A percentile compares a stretch with the other conserved stretches of the same genome.
These are phyloP conservation scores for Camelina laxa DNA, from an alignment of 345 rosid genomes.

Conservation along the genomic window DNA sequence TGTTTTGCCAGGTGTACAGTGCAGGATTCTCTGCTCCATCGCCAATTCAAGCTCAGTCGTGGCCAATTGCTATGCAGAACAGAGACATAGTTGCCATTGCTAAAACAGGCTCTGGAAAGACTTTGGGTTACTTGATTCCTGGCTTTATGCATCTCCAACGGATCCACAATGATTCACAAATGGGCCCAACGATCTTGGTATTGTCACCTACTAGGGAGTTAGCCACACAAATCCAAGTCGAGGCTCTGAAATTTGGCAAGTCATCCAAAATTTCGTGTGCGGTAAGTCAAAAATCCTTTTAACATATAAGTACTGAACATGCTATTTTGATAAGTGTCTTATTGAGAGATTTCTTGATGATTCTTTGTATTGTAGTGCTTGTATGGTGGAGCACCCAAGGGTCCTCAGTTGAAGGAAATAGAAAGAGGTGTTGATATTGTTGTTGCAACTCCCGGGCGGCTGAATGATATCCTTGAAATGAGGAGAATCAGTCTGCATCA, in stretches of 20 bases:
- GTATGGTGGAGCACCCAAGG: conserved; percentile 99
- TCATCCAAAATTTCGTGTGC: conserved; percentile 85
- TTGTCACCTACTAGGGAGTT: conserved; percentile 97
- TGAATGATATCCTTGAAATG: conserved; percentile 97
- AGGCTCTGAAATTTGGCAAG: conserved; percentile 90
- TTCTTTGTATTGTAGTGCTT: conserved; percentile 59
- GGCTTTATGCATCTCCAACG: conserved; percentile 81
- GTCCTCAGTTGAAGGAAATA: conserved; percentile 86
- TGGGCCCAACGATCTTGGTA: conserved; percentile 94
- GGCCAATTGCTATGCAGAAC: conserved; percentile 92
- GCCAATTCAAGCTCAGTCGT: conserved; percentile 99
- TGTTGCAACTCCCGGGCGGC: conserved; percentile 96
- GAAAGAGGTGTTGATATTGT: conserved; percentile 93
- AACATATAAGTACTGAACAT: not conserved
- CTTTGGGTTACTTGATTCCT: conserved; percentile 89
- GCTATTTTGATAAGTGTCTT: not conserved
- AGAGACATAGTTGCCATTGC: conserved; percentile 96
- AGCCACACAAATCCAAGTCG: conserved; percentile 95
- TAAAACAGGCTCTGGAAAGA: conserved; percentile 97
- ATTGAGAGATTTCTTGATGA: not conserved
- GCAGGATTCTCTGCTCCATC: conserved; percentile 96
- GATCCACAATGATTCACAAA: conserved; percentile 58
- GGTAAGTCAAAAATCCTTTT: conserved; percentile 50
- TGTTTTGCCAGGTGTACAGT: conserved; percentile 72
- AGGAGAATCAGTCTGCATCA: conserved; percentile 84